Conservation (phyloP, 202 grass and related monocot species). For the Saccharum hybrid region DNA sequence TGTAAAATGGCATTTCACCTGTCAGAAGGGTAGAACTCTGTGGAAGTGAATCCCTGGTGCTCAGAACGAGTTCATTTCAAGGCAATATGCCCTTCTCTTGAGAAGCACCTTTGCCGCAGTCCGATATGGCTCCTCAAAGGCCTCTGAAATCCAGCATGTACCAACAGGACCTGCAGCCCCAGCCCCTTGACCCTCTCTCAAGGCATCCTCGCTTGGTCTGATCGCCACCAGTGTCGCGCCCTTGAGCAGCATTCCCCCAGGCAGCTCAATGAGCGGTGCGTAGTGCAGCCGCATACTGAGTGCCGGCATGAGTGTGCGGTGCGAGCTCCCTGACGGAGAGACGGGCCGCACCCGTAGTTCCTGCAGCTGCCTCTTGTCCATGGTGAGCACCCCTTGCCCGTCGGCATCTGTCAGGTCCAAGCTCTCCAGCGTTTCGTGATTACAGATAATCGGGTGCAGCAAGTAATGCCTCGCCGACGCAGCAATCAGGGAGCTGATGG, state of each 20-base stretch:
- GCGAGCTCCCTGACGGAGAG: conserved; percentile 56
- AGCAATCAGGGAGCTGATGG: conserved; percentile 87
- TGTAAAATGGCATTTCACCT: conserved; percentile 49
- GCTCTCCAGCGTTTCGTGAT: conserved; percentile 65
- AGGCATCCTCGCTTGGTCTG: conserved; percentile 58
- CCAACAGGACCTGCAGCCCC: conserved; percentile 46
- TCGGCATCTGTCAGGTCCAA: conserved; percentile 77
- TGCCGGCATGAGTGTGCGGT: conserved; percentile 76
- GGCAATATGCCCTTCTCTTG: conserved; percentile 62
- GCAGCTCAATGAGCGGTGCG: conserved; percentile 61
- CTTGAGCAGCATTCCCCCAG: conserved; percentile 56
- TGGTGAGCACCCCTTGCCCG: conserved; percentile 78
- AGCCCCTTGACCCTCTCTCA: conserved; percentile 40
- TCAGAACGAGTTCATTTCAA: conserved; percentile 98
- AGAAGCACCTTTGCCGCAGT: conserved; percentile 68
- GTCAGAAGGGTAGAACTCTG: neutral
- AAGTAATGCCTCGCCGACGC: conserved; percentile 88
- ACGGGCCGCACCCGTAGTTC: conserved; percentile 59
- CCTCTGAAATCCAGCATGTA: conserved; percentile 62
- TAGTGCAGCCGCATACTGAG: conserved; percentile 79
- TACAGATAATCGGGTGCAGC: conserved; percentile 70
- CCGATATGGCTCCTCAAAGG: conserved; percentile 86
- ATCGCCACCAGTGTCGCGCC: conserved; percentile 84
- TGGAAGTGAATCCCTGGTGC: neutral
- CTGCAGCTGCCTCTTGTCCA: conserved; percentile 75